Evolutionary conservation across 352 stramenopile genomes (phyloP).

Genomic region (Elongisporangium undulatum): DNA sequence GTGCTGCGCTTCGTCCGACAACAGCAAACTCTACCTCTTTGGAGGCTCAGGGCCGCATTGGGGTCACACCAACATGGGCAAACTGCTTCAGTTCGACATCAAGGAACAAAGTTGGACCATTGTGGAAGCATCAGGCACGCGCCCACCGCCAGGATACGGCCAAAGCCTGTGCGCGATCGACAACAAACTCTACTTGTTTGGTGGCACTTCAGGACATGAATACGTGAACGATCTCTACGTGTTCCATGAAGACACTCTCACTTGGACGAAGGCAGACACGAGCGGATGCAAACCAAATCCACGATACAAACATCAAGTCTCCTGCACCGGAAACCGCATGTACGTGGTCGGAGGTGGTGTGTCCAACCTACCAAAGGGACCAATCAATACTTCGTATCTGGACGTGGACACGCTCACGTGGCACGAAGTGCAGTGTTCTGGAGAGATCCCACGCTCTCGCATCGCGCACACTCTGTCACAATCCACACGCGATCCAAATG

Average conservation of each 20-base stretch:
- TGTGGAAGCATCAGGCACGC: slow-evolving; percentile 55
- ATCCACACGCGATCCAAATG: slow-evolving; percentile 31
- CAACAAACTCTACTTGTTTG: slow-evolving; percentile 81
- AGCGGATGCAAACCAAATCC: slow-evolving; percentile 55
- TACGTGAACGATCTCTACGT: slow-evolving; percentile 86
- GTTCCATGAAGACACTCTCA: slow-evolving; percentile 67
- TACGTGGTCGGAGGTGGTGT: slow-evolving; percentile 77
- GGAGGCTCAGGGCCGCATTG: slow-evolving; percentile 74
- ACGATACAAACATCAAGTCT: slow-evolving; percentile 83
- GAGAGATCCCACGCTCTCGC: slow-evolving; percentile 61
- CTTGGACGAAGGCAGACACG: slow-evolving; percentile 72
- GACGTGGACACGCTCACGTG: slow-evolving; percentile 71
- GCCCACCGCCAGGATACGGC: slow-evolving; percentile 68
- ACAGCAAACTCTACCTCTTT: slow-evolving; percentile 77
- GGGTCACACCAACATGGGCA: slow-evolving; percentile 86
- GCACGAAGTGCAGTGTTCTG: slow-evolving; percentile 53
- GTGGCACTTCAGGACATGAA: slow-evolving; percentile 71
- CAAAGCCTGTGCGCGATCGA: slow-evolving; percentile 75
- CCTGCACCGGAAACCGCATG: slow-evolving; percentile 61
- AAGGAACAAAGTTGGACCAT: slow-evolving; percentile 78
- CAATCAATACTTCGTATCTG: slow-evolving; percentile 75
- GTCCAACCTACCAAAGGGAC: slow-evolving; percentile 77
- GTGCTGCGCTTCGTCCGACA: slow-evolving; percentile 68
- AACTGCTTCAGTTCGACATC: slow-evolving; percentile 77
- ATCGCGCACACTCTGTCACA: slow-evolving; percentile 79